Evolutionary conservation across 805 yeast genomes (phyloP).

Genomic region (Hyphopichia homilentoma): DNA sequence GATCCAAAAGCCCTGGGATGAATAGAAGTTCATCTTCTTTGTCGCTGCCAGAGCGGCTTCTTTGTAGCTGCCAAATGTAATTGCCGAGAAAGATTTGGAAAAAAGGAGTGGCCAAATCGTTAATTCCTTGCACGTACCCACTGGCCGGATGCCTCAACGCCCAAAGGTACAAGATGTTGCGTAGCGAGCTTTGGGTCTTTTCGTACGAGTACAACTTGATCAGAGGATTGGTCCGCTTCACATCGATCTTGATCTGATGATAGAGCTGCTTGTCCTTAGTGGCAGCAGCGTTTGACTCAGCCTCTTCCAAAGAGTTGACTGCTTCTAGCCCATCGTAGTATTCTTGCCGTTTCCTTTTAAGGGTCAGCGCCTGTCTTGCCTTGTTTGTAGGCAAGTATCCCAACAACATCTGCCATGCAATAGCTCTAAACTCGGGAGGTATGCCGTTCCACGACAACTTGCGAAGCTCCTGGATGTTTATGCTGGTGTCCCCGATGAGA

Average conservation of each 20-base stretch:
- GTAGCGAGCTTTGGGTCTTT: constrained; percentile 73
- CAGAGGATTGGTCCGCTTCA: constrained; percentile 90
- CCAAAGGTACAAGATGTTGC: constrained; percentile 85
- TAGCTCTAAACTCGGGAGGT: constrained; percentile 74
- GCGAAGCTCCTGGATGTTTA: constrained; percentile 67
- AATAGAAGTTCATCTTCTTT: constrained; percentile 23
- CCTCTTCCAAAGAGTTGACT: constrained; percentile 46
- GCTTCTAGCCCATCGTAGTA: constrained; percentile 72
- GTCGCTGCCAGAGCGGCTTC: constrained; percentile 10
- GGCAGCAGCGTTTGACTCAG: constrained; percentile 14
- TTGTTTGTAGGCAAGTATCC: constrained; percentile 90
- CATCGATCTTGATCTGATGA: constrained; percentile 95
- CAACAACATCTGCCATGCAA: constrained; percentile 83
- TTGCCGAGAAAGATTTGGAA: constrained; percentile 78
- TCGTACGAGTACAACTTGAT: constrained; percentile 66
- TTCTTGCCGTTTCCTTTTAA: constrained; percentile 80
- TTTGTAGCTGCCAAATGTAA: constrained; percentile 48
- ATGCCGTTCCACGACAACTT: constrained; percentile 93
- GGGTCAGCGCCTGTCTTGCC: constrained; percentile 64
- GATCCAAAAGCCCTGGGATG: constrained; percentile 34
- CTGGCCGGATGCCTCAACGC: constrained; percentile 96
- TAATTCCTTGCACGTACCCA: constrained; percentile 97
- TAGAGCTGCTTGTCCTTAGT: constrained; percentile 58
- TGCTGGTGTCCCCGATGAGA: constrained; percentile 44
- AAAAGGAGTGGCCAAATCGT: constrained; percentile 91